phyloP scores from a whole-genome alignment of 228 moss, liverwort and hornwort genomes.

The Sphagnum fallax region DNA sequence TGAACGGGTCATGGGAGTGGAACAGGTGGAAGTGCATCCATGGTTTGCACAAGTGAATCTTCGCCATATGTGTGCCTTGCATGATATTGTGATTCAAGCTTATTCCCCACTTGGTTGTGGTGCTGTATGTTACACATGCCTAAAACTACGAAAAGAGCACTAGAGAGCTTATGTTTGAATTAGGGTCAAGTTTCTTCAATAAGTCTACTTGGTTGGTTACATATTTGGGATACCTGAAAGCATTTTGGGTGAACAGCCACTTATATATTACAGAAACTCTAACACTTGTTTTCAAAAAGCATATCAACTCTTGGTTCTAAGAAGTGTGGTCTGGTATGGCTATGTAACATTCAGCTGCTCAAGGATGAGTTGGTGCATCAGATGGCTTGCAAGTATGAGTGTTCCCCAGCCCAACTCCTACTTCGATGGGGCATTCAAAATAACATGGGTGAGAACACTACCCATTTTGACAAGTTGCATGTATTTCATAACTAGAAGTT shows the following conservation, averaged over 20 bases:
- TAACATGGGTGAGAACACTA: slow-evolving; percentile 27
- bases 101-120: slow-evolving; percentile 67
- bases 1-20: no score
- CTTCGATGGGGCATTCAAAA: slow-evolving; percentile 67
- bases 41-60: slow-evolving; percentile 41
- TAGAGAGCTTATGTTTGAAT: no score
- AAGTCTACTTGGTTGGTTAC: no score
- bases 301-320: no score
- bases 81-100: slow-evolving; percentile 43
- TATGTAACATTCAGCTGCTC: slow-evolving; percentile 22
- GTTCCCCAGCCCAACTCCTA: slow-evolving; percentile 48
- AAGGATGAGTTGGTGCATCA: slow-evolving; percentile 32
- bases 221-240: no score
- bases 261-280: no score
- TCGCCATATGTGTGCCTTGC: slow-evolving; percentile 27
- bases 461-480: not conserved
- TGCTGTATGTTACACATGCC: slow-evolving; percentile 18
- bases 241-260: no score
- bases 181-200: no score
- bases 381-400: slow-evolving; percentile 30
- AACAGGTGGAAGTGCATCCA: slow-evolving; percentile 51
- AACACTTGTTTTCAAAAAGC: no score
- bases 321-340: not conserved
- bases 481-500: no score
- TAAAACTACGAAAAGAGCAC: no score